phyloP scores from a whole-genome alignment of 73 alveolate genomes.

The Durusdinium trenchii region DNA sequence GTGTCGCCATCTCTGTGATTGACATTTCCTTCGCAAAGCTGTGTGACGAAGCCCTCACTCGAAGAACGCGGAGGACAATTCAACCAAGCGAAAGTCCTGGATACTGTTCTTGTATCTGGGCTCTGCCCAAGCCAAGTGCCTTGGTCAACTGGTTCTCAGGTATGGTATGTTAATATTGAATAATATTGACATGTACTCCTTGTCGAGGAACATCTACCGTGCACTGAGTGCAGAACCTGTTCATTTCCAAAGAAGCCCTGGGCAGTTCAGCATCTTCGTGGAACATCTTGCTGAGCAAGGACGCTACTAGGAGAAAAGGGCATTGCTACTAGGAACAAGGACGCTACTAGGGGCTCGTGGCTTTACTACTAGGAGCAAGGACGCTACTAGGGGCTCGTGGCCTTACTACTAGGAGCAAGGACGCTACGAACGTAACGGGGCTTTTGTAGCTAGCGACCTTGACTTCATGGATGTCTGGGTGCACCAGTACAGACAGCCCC shows the following conservation, averaged over 20 bases:
- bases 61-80: neutral
- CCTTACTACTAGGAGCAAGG: too few relatives aligned
- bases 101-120: neutral
- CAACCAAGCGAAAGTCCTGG: conserved; percentile 19
- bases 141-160: neutral
- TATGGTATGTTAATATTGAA: neutral
- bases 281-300: neutral
- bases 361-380: too few relatives aligned
- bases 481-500: conserved; percentile 68
- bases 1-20: neutral
- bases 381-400: too few relatives aligned
- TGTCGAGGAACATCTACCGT: neutral
- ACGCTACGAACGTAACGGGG: too few relatives aligned
- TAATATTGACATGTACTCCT: neutral
- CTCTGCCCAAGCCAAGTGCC: conserved; percentile 40
- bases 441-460: too few relatives aligned
- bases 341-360: too few relatives aligned
- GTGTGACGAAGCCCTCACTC: too few relatives aligned
- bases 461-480: conserved; percentile 82
- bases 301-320: neutral
- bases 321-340: too few relatives aligned
- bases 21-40: neutral
- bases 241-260: conserved; percentile 83
- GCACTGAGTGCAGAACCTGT: neutral
- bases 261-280: neutral